Evolutionary conservation across 345 rosid species (phyloP), one percentile per base, ranked within the genome.

Genomic region (Jatropha curcas): DNA sequence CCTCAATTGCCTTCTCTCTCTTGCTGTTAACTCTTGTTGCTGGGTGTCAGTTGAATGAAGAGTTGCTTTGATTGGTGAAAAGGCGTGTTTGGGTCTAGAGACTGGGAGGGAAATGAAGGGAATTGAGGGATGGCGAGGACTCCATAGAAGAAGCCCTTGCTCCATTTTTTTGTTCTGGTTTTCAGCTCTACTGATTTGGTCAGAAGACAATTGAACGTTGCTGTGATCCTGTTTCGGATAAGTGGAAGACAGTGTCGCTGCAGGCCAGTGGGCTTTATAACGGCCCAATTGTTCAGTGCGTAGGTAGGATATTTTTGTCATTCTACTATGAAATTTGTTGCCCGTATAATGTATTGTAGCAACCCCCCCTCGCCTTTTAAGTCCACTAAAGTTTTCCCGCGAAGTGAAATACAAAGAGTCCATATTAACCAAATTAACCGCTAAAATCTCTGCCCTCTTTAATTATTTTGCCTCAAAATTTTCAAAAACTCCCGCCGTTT

Each of bases 1-100:
- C 72, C 97, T 83, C n/a, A 89, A 87, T 83, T 85, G 87, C 82
- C 98, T 83, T 71, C 97, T 84, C 85, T 92, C 98, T 72, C 86
- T 88, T 33, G 91, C 98, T 24, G 93, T 86, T 19, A 92, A 84
- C 75, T 81, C 61, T 67, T 80, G 64, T 66, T 39, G 58, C 22
- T 75, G 80, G 62, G 65, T 63, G 35, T 4, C 66, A 16, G 74
- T 27, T 52, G 88, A 77, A 55, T 83, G 87, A 28, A 88, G 77
- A 34, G 89, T 77, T 3, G 89, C 87, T 10, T 80, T 76, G 53
- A 84, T 67, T 25, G 79, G 75, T 22, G 70, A 9, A 22, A 60
- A 35, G 12, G 70, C 1, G 58, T 19, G 77, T 72, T 60, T 80
- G 67, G 76, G 27, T 75, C 62, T 52, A 1, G 75, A 57, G 24